phyloP scores from a whole-genome alignment of 2,329 filamentous ascomycete genomes.

The Trichoderma sp. region DNA sequence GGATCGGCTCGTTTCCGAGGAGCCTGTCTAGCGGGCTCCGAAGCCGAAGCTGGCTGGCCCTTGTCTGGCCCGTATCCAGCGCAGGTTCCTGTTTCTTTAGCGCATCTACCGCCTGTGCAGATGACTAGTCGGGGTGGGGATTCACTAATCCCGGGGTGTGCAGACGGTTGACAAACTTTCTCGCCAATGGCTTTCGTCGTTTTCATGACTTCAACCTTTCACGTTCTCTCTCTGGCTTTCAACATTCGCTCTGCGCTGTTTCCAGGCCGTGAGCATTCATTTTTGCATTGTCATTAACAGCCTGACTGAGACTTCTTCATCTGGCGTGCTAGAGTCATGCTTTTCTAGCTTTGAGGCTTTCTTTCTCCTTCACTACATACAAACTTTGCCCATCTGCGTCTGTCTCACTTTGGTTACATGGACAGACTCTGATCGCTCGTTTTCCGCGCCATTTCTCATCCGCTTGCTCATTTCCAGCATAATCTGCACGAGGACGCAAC shows the following conservation, averaged over 20 bases:
- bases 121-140: slow-evolving; percentile 14
- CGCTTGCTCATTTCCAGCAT: neutral
- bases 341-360: neutral
- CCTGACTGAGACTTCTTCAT: neutral
- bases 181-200: neutral
- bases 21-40: neutral
- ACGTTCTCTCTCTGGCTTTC: neutral
- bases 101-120: slow-evolving; percentile 12
- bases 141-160: neutral
- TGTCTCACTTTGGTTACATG: neutral
- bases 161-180: slow-evolving; percentile 6
- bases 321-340: neutral
- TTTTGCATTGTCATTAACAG: neutral
- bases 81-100: slow-evolving; percentile 7
- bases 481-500: neutral
- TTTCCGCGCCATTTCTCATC: neutral
- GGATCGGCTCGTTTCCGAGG: slow-evolving; percentile 1
- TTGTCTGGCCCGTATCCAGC: neutral
- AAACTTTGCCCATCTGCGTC: neutral
- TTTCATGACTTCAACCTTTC: slow-evolving; percentile 2
- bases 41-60: slow-evolving; percentile 15
- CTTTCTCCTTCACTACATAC: neutral
- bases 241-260: neutral
- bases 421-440: neutral
- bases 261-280: neutral